phyloP scores from a whole-genome alignment of 345 rosid genomes.

The Ricinus communis region DNA sequence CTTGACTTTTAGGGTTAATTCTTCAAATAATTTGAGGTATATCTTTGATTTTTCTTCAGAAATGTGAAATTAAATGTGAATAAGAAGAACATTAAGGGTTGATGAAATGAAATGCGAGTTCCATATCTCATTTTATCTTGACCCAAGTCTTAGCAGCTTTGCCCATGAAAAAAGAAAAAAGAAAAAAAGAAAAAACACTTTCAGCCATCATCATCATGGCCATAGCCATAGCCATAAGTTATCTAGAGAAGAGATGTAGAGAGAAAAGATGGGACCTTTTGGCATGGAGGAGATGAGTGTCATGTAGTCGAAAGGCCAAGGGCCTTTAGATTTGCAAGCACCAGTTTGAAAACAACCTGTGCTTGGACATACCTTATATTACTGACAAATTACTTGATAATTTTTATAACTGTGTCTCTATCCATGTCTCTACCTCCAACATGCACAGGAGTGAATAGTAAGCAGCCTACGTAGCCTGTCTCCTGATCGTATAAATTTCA shows the following conservation, averaged over 20 bases:
- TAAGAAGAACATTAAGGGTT: no score
- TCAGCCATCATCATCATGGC: no score
- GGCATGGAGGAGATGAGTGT: constrained; percentile 15
- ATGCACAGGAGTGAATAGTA: constrained; percentile 36
- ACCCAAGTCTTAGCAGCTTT: not conserved
- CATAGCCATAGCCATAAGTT: constrained; percentile 24
- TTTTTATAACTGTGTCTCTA: constrained; percentile 25
- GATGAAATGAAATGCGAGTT: no score
- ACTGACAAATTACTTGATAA: constrained; percentile 16
- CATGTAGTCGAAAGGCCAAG: constrained; percentile 23
- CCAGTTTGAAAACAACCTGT: constrained; percentile 32
- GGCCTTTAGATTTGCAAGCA: constrained; percentile 34
- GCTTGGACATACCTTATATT: constrained; percentile 32
- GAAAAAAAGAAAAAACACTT: no score
- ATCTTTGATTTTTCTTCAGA: no score
- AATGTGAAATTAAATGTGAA: no score
- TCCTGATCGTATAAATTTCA: constrained; percentile 34
- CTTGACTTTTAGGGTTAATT: no score
- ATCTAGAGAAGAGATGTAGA: not conserved
- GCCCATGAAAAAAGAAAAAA: constrained; percentile 32
- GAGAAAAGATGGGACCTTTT: constrained; percentile 25
- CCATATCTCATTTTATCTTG: constrained; percentile 5
- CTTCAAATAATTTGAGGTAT: no score
- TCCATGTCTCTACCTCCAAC: constrained; percentile 27
- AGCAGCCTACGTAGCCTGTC: constrained; percentile 42